Evolutionary conservation across 495 filamentous ascomycete genomes (phyloP).

Genomic region (Lophiotrema nucula): DNA sequence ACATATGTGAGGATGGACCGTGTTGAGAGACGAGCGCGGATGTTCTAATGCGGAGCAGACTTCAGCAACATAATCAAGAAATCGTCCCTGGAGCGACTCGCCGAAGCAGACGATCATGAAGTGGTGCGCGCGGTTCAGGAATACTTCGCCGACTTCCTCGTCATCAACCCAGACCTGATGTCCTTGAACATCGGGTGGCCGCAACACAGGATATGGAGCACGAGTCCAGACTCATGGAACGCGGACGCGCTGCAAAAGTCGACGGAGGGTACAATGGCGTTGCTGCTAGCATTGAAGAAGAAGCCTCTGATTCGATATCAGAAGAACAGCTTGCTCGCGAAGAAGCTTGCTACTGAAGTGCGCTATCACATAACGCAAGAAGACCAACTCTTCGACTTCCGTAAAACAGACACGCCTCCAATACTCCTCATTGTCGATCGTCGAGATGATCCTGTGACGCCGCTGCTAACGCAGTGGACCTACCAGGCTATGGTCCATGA

Average conservation of each 20-base stretch:
- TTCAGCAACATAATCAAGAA: slow-evolving; percentile 98
- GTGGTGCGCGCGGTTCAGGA: slow-evolving; percentile 91
- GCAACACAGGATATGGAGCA: slow-evolving; percentile 69
- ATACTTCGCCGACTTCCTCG: slow-evolving; percentile 91
- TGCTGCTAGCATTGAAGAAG: slow-evolving; percentile 87
- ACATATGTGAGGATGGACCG: slow-evolving; percentile 59
- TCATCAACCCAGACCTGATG: slow-evolving; percentile 92
- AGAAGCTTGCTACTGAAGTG: slow-evolving; percentile 89
- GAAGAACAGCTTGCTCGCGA: slow-evolving; percentile 84
- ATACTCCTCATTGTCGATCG: slow-evolving; percentile 88
- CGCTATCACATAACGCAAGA: slow-evolving; percentile 92
- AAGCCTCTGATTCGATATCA: slow-evolving; percentile 92
- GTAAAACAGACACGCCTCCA: slow-evolving; percentile 90
- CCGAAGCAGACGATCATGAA: slow-evolving; percentile 97
- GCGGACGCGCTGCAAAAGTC: slow-evolving; percentile 77
- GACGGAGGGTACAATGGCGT: slow-evolving; percentile 80
- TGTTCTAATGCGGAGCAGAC: slow-evolving; percentile 46
- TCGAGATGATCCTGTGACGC: slow-evolving; percentile 94
- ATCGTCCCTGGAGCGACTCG: slow-evolving; percentile 88
- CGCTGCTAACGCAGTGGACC: slow-evolving; percentile 93
- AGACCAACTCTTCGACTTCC: slow-evolving; percentile 95
- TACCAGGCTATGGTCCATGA: slow-evolving; percentile 99
- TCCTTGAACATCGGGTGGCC: slow-evolving; percentile 75
- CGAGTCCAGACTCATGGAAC: slow-evolving; percentile 84
- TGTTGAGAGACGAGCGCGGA: not conserved